Conservation (phyloP, 2,329 filamentous ascomycete species). For the Thelonectria olida region DNA sequence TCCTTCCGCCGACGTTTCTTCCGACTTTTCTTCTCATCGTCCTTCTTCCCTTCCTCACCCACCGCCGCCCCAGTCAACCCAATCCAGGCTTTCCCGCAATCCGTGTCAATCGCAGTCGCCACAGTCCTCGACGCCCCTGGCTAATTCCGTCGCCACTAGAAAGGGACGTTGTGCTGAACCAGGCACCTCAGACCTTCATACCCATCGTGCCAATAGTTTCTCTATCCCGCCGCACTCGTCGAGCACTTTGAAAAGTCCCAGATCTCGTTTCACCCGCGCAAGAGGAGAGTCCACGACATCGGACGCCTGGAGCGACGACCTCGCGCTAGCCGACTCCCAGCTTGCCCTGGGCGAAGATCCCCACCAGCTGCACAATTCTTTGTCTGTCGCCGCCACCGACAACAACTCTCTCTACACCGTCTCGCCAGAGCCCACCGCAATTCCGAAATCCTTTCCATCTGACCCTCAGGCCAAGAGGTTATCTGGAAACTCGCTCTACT, state of each 20-base stretch:
- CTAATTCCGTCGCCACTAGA: conserved; percentile 49
- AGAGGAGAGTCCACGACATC: conserved; percentile 55
- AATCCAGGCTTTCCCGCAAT: conserved; percentile 30
- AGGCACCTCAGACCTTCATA: conserved; percentile 64
- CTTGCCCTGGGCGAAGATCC: conserved; percentile 58
- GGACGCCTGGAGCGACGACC: conserved; percentile 52
- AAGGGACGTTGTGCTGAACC: conserved; percentile 70
- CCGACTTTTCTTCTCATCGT: conserved; percentile 39
- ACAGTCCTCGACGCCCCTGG: conserved; percentile 56
- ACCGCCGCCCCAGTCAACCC: no score
- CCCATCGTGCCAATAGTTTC: conserved; percentile 66
- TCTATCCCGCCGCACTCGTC: conserved; percentile 65
- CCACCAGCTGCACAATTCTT: conserved; percentile 57
- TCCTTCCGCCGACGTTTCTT: conserved; percentile 39
- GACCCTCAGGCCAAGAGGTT: conserved; percentile 69
- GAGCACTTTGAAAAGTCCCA: conserved; percentile 53
- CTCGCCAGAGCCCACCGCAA: conserved; percentile 60
- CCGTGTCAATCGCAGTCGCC: conserved; percentile 45
- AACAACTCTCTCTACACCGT: conserved; percentile 41
- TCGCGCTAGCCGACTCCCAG: conserved; percentile 48
- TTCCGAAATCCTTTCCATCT: conserved; percentile 57
- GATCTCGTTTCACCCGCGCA: conserved; percentile 52
- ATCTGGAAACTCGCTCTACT: conserved; percentile 79
- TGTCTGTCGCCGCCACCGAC: conserved; percentile 40
- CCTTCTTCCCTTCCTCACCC: conserved; percentile 13